These are phyloP conservation scores for Kockiozyma suomiensis DNA, from an alignment of 805 yeast species.

Conservation along the genomic window DNA sequence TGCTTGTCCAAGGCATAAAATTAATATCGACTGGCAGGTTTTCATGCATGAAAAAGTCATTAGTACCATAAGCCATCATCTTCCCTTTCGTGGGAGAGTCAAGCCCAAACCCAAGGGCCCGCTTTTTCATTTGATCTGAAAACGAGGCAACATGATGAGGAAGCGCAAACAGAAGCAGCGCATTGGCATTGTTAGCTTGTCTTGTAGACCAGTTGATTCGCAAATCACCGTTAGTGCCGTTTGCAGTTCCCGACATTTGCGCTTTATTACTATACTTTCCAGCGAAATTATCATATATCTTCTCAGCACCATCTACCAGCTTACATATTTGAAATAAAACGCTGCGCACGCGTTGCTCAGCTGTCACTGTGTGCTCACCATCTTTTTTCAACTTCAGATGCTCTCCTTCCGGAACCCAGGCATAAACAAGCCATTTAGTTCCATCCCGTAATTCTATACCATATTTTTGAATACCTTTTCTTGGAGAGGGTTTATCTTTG, in stretches of 20 bases:
- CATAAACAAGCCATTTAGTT: constrained; percentile 68
- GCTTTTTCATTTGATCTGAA: constrained; percentile 34
- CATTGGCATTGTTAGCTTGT: constrained; percentile 49
- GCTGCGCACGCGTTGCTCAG: constrained; percentile 51
- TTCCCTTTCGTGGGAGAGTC: constrained; percentile 55
- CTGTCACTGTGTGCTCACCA: constrained; percentile 47
- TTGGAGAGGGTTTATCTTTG: constrained; percentile 45
- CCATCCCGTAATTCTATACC: constrained; percentile 56
- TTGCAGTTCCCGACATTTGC: constrained; percentile 46
- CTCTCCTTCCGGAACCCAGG: constrained; percentile 44
- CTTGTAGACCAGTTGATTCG: constrained; percentile 25
- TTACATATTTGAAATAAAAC: constrained; percentile 62
- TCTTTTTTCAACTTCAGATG: constrained; percentile 41
- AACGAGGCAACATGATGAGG: constrained; percentile 65
- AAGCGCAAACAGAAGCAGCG: constrained; percentile 58
- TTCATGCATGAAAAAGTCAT: constrained; percentile 43
- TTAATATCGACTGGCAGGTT: constrained; percentile 49
- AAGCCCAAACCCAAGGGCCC: constrained; percentile 43
- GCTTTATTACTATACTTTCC: constrained; percentile 62
- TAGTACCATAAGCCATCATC: constrained; percentile 44
- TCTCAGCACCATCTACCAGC: constrained; percentile 46
- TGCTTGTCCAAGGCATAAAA: constrained; percentile 57
- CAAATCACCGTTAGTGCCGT: constrained; percentile 20
- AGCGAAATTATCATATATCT: constrained; percentile 59
- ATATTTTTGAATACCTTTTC: constrained; percentile 56